phyloP scores from a whole-genome alignment of 169 alveolate species.

The Babesia ovis region DNA sequence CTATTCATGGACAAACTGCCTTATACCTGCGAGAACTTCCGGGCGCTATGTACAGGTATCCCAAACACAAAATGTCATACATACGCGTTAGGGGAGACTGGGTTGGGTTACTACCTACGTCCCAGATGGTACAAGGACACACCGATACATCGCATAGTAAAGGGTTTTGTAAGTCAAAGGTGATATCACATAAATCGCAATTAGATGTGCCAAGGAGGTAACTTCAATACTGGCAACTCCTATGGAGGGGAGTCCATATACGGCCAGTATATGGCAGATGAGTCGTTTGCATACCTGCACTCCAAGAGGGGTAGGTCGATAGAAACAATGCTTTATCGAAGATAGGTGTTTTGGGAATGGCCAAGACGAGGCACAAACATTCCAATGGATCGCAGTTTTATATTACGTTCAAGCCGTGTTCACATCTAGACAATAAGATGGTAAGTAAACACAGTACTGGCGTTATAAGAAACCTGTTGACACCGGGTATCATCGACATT shows the following conservation, averaged over 20 bases:
- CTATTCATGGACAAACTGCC: conserved; percentile 84
- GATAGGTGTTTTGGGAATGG: conserved; percentile 83
- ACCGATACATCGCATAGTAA: conserved; percentile 77
- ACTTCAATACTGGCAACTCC: conserved; percentile 84
- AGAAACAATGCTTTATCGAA: not conserved
- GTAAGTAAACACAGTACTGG: conserved; percentile 15
- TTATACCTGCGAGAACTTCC: conserved; percentile 86
- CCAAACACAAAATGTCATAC: not conserved
- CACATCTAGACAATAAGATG: conserved; percentile 92
- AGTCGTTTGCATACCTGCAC: conserved; percentile 75
- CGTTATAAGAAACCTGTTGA: not conserved
- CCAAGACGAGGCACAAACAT: conserved; percentile 78
- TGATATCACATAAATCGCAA: not conserved
- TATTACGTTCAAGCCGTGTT: conserved; percentile 90
- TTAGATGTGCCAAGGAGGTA: conserved; percentile 88
- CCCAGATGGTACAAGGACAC: conserved; percentile 85
- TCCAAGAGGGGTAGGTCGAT: conserved; percentile 73
- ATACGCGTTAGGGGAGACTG: conserved; percentile 74
- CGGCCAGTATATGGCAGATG: conserved; percentile 85
- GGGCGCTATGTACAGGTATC: conserved; percentile 88
- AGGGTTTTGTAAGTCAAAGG: conserved; percentile 72
- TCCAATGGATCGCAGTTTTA: conserved; percentile 91
- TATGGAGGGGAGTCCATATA: conserved; percentile 85
- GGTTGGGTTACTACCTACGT: conserved; percentile 81
- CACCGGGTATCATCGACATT: not conserved